Conservation (phyloP, 257 asterid genomes). For the Thymus quinquecostatus region DNA sequence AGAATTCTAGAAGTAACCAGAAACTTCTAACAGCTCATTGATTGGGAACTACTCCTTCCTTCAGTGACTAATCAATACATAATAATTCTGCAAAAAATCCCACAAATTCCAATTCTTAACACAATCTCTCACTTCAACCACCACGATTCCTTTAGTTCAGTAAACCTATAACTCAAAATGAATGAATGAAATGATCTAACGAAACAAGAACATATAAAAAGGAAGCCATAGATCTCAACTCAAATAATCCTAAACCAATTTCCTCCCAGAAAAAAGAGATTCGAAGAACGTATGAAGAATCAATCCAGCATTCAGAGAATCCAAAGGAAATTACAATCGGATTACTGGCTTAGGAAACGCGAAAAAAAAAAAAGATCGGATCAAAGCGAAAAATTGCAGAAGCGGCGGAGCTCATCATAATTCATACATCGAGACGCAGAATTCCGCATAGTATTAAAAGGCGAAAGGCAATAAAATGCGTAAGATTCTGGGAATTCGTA, state of each 20-base stretch:
- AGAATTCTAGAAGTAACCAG: not conserved
- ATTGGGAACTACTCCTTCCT: not conserved
- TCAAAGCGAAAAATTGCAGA: constrained; percentile 14
- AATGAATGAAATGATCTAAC: not conserved
- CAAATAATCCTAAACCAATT: not conserved
- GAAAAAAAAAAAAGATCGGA: constrained; percentile 4
- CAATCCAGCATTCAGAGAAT: constrained; percentile 8
- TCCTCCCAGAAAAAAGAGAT: not conserved
- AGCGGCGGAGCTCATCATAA: not conserved
- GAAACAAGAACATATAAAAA: not conserved
- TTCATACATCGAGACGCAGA: constrained; percentile 3
- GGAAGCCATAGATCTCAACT: constrained; percentile 30
- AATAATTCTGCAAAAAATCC: not conserved
- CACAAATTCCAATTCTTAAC: constrained; percentile 14
- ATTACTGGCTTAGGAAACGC: not conserved
- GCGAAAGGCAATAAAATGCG: not conserved
- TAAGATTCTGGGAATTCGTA: not conserved
- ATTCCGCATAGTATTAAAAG: constrained; percentile 11
- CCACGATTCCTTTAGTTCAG: constrained; percentile 4
- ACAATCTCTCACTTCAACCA: not conserved
- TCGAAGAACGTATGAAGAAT: not conserved
- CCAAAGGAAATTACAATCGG: not conserved
- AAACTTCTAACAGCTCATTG: not conserved
- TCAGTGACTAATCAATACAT: constrained; percentile 1
- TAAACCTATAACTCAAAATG: not conserved